A percentile compares a stretch with the other conserved stretches of the same genome.
These are phyloP conservation scores for Bryoglossum gracile DNA, from an alignment of 495 filamentous ascomycete genomes.

Conservation along the genomic window DNA sequence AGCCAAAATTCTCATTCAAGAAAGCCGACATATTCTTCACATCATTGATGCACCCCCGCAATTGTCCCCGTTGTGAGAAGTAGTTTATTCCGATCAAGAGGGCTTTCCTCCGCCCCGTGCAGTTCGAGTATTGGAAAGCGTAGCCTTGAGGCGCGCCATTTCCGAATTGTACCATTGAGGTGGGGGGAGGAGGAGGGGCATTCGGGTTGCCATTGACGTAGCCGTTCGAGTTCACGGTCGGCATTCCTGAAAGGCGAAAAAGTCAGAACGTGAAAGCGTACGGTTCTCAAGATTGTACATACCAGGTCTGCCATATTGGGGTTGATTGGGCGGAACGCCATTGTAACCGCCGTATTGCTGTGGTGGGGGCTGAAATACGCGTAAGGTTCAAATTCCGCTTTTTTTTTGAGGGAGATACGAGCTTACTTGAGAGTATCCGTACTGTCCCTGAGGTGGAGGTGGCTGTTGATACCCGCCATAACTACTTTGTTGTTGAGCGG, in stretches of 20 bases:
- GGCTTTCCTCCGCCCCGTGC: conserved; percentile 85
- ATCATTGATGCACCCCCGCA: conserved; percentile 95
- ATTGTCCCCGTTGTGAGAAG: conserved; percentile 84
- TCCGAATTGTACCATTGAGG: conserved; percentile 59
- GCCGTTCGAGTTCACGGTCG: conserved; percentile 41
- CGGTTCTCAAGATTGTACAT: not conserved
- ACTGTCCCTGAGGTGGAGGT: conserved; percentile 24
- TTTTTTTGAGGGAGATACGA: not conserved
- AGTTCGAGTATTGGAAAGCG: conserved; percentile 85
- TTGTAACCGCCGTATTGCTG: conserved; percentile 37
- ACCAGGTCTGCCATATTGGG: conserved; percentile 24
- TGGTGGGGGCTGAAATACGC: conserved; percentile 30
- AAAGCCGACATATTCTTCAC: conserved; percentile 96
- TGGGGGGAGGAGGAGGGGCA: conserved; percentile 54
- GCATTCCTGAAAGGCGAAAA: conserved; percentile 29
- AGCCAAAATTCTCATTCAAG: conserved; percentile 83
- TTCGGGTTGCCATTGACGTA: conserved; percentile 44
- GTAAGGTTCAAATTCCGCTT: not conserved
- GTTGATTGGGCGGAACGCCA: conserved; percentile 30
- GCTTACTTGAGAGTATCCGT: conserved; percentile 20
- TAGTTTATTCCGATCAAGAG: conserved; percentile 97
- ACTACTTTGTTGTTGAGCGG: conserved; percentile 29
- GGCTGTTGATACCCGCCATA: conserved; percentile 43
- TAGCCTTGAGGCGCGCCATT: conserved; percentile 71
- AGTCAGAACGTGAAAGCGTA: not conserved